Base-by-base conservation (phyloP, 2,329 filamentous ascomycete genomes). In the Calonectria leucothoes region DNA sequence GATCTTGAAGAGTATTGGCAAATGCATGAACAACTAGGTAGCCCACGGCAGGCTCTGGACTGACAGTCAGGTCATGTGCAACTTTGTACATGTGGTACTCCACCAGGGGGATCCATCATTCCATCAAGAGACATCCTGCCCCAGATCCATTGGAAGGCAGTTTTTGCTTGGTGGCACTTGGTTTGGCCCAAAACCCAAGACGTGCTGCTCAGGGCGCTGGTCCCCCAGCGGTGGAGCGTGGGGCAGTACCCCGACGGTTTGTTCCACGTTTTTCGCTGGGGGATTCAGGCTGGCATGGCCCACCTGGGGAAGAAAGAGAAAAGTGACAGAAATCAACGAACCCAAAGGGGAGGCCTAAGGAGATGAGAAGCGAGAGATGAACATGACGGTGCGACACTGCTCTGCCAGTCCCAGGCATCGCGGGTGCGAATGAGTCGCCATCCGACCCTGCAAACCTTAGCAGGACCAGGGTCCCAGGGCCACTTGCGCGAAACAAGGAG, bases 151-250 rank as follows among this genome's bases (percentile, higher is more conserved):
- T 71, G 51, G 69, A 49, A 55, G 55, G 55, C 42, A 64, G 66
- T 75, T 74, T 74, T 66, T 68, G 66, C 57, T 71, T 71, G 65
- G 73, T 69, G 65, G 71, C 70, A 66, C 73, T 55, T 66, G 51
- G 73, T 74, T 69, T 68, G 69, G 31, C 68, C 42, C 66, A 67
- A 76, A 74, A 35, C 68, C 42, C 66, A 67, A 76, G 76, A 65
- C 76, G 78, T 72, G 64, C 76, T 49, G 73, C 73, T 80, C 75
- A 80, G 77, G 78, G 78, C 77, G 78, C 78, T 77, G 78, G n/a
- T 33, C 78, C 75, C 75, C 57, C 72, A 68, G 74, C 69, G 51
- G 77, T 74, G 75, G 76, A 74, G 70, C 45, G 29, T 70, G 66
- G 70, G 59, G 57, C 37, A 10, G 35, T 57, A 64, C 35, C 51